These are phyloP conservation scores for Petasospora rhodanensis DNA, from an alignment of 1,139 yeast species.

Conservation along the genomic window DNA sequence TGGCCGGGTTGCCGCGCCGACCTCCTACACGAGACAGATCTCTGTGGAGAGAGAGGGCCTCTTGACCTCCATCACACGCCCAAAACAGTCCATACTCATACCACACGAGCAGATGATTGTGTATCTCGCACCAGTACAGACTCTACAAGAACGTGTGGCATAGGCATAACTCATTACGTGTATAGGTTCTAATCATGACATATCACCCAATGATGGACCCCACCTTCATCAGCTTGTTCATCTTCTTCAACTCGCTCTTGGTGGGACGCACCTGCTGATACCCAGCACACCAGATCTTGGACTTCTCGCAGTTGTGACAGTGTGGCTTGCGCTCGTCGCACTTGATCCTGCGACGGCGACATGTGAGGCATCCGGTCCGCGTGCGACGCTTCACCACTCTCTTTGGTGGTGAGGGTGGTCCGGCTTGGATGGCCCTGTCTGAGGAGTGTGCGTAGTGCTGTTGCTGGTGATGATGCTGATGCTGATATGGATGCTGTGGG, in stretches of 20 bases:
- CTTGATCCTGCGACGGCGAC: slow-evolving; percentile 65
- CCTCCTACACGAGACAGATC: no score
- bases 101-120: no score
- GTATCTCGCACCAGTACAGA: no score
- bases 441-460: background rate
- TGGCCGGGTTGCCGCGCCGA: no score
- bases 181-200: no score
- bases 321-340: slow-evolving; percentile 75
- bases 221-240: slow-evolving; percentile 9
- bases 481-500: slow-evolving; percentile 1
- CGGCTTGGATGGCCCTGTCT: background rate
- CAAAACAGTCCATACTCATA: no score
- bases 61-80: no score
- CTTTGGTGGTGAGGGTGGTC: slow-evolving; percentile 5
- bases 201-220: slow-evolving; percentile 1
- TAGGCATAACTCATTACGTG: no score
- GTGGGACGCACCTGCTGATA: slow-evolving; percentile 30
- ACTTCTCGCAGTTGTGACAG: slow-evolving; percentile 69
- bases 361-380: slow-evolving; percentile 72
- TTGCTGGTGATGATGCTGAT: slow-evolving; percentile 3
- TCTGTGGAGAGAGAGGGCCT: no score
- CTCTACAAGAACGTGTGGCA: no score
- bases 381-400: slow-evolving; percentile 50
- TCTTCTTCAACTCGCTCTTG: slow-evolving; percentile 27
- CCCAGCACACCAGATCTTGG: slow-evolving; percentile 66